Percentiles rank a stretch among this genome's conserved stretches.
These are phyloP conservation scores for Arthromyces matolae DNA, from an alignment of 768 basidiomycete species.

Conservation along the genomic window DNA sequence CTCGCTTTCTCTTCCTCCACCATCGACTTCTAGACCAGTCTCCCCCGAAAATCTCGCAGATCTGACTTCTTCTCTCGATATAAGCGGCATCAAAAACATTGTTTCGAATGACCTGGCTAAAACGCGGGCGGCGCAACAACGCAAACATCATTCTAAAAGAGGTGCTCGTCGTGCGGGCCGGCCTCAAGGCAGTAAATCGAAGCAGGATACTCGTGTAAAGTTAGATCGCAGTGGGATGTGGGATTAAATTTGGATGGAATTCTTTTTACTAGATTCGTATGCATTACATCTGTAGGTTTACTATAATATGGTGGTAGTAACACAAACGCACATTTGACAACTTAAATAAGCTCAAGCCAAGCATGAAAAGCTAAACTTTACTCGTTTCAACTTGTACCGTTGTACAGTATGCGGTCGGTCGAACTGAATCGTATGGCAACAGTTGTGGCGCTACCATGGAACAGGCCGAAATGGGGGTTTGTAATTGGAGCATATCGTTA, in stretches of 20 bases:
- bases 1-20: constrained; percentile 43
- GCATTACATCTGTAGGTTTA: constrained; percentile 1
- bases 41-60: constrained; percentile 42
- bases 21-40: constrained; percentile 45
- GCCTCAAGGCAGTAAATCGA: constrained; percentile 80
- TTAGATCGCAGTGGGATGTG: constrained; percentile 57
- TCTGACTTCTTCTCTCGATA: constrained; percentile 37
- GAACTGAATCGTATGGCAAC: not conserved
- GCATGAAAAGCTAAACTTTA: not conserved
- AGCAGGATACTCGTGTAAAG: constrained; percentile 67
- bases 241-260: constrained; percentile 45
- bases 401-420: not conserved
- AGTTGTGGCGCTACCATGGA: not conserved
- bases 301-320: constrained; percentile 1
- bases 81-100: constrained; percentile 50
- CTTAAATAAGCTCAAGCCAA: constrained; percentile 1
- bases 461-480: not conserved
- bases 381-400: not conserved
- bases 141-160: constrained; percentile 78
- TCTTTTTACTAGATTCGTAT: not conserved
- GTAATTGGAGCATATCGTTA: constrained; percentile 14
- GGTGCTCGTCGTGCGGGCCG: constrained; percentile 59
- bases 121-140: constrained; percentile 56
- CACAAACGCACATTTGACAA: not conserved
- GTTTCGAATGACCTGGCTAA: constrained; percentile 62